Evolutionary conservation across 208 protist species (phyloP).

Genomic region (Crithidia brevicula): DNA sequence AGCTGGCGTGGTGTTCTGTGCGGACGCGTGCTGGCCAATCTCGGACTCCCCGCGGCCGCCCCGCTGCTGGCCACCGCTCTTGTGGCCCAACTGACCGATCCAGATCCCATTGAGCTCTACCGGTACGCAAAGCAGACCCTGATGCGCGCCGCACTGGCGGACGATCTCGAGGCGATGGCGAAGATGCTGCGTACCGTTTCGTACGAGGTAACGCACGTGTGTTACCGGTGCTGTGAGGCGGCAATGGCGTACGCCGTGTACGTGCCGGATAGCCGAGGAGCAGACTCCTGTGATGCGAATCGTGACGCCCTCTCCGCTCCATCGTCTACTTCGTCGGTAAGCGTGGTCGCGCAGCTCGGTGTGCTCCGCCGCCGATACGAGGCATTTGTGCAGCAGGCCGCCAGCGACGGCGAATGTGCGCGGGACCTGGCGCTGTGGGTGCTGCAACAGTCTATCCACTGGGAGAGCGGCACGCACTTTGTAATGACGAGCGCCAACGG

Average conservation of each 20-base stretch:
- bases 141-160: conserved; percentile 34
- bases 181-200: conserved; percentile 11
- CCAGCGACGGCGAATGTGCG: conserved; percentile 41
- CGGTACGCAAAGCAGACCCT: conserved; percentile 42
- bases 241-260: conserved; percentile 28
- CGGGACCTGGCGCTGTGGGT: conserved; percentile 62
- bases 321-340: background rate
- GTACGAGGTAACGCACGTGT: conserved; percentile 32
- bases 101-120: conserved; percentile 27
- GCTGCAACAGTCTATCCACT: conserved; percentile 46
- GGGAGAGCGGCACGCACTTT: conserved; percentile 24
- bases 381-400: conserved; percentile 40
- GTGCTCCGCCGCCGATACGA: conserved; percentile 45
- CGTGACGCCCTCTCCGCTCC: no score
- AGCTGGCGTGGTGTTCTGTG: conserved; percentile 38
- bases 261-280: background rate
- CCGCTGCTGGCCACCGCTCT: conserved; percentile 57
- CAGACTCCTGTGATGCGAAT: background rate
- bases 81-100: conserved; percentile 55
- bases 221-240: conserved; percentile 44
- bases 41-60: conserved; percentile 46
- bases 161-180: conserved; percentile 39
- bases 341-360: conserved; percentile 34
- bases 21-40: conserved; percentile 20
- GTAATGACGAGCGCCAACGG: background rate